Percentiles rank a stretch among this genome's conserved stretches.
Evolutionary conservation across 2,329 filamentous ascomycete genomes (phyloP).

Genomic region (Immersiporthe knoxdaviesiana): DNA sequence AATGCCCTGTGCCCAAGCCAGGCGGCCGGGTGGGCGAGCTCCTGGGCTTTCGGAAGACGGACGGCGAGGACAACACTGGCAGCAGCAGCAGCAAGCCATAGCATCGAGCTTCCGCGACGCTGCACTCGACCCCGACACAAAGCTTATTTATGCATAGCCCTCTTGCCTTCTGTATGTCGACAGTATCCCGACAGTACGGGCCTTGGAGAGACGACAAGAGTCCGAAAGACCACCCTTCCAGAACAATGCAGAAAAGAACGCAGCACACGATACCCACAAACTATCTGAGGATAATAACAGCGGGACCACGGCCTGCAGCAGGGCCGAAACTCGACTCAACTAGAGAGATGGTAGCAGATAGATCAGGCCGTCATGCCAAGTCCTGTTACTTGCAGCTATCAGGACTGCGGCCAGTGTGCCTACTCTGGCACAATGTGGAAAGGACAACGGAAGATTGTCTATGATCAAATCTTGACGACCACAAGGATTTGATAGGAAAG

Average conservation of each 20-base stretch:
- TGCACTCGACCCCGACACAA: background rate
- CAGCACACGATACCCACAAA: background rate
- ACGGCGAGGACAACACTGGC: constrained; percentile 30
- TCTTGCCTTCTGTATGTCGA: background rate
- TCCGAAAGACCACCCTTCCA: background rate
- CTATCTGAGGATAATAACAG: background rate
- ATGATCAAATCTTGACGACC: no score
- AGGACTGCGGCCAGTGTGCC: background rate
- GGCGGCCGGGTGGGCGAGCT: constrained; percentile 61
- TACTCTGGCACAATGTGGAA: background rate
- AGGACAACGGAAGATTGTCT: background rate
- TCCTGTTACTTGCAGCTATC: background rate
- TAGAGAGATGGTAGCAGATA: background rate
- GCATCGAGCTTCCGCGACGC: background rate
- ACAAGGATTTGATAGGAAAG: no score
- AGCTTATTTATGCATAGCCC: background rate
- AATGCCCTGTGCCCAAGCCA: constrained; percentile 93
- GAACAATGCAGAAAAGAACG: background rate
- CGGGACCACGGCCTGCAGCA: background rate
- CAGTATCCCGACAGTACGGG: background rate
- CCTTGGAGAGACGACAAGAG: no score
- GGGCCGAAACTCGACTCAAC: background rate
- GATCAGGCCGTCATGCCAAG: background rate
- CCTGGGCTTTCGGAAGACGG: constrained; percentile 61
- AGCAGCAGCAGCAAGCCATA: background rate